These are phyloP conservation scores for Cyphellophora attinorum DNA, from an alignment of 2,329 filamentous ascomycete species.

Conservation along the genomic window DNA sequence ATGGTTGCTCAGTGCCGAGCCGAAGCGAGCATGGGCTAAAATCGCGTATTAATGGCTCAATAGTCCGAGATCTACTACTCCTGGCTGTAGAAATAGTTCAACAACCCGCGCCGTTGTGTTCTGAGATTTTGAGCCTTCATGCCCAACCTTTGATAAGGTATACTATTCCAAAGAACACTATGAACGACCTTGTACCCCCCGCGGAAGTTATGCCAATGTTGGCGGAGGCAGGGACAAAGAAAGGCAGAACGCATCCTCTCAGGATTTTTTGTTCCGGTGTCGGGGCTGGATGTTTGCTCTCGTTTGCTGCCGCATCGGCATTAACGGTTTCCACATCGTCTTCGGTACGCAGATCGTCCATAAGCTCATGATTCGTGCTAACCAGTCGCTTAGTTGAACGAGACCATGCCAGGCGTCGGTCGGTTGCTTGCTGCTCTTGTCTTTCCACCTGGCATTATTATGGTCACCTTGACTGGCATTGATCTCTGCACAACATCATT, in stretches of 20 bases:
- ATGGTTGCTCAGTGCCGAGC: too few relatives aligned
- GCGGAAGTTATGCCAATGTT: neutral
- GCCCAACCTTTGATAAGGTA: too few relatives aligned
- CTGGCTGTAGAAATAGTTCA: too few relatives aligned
- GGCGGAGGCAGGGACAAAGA: constrained; percentile 19
- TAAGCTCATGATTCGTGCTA: too few relatives aligned
- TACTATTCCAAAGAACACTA: too few relatives aligned
- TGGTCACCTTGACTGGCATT: constrained; percentile 38
- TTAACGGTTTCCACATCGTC: constrained; percentile 30
- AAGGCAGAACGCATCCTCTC: constrained; percentile 43
- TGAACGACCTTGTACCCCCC: too few relatives aligned
- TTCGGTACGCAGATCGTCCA: constrained; percentile 39
- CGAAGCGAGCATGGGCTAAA: too few relatives aligned
- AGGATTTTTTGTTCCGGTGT: constrained; percentile 44
- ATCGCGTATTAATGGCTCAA: too few relatives aligned
- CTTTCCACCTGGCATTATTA: constrained; percentile 32
- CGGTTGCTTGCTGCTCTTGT: constrained; percentile 35
- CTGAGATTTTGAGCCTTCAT: too few relatives aligned
- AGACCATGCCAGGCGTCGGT: constrained; percentile 39
- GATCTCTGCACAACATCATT: constrained; percentile 40
- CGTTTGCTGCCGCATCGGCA: constrained; percentile 40
- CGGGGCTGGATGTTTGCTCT: constrained; percentile 41
- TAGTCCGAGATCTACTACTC: too few relatives aligned
- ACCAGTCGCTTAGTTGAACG: too few relatives aligned
- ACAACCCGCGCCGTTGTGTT: too few relatives aligned